Conservation (phyloP, 257 asterid genomes). For the Echium plantagineum region DNA sequence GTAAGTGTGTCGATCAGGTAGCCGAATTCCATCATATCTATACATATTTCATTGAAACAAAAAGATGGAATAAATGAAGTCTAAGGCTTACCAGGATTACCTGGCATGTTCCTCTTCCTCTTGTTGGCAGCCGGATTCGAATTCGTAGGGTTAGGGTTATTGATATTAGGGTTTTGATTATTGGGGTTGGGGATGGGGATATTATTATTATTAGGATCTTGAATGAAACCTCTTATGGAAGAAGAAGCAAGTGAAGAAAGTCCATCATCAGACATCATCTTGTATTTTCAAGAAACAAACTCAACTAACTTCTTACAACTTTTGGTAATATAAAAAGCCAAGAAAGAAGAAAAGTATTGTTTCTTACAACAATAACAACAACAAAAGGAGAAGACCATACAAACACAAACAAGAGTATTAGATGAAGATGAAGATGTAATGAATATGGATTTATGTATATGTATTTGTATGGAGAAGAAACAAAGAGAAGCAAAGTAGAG, state of each 20-base stretch:
- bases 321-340: neutral
- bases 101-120: constrained; percentile 77
- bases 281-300: neutral
- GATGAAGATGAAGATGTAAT: constrained; percentile 2
- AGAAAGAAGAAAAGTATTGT: neutral
- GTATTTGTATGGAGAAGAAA: neutral
- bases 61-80: neutral
- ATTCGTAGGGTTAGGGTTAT: constrained; percentile 27
- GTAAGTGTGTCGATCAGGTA: no score
- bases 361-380: neutral
- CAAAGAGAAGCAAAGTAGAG: neutral
- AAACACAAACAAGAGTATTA: constrained; percentile 6
- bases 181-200: constrained; percentile 4
- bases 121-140: constrained; percentile 32
- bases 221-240: constrained; percentile 48
- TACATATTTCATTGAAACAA: neutral
- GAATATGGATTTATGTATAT: neutral
- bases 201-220: constrained; percentile 40
- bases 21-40: no score
- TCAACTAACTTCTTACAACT: neutral
- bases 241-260: constrained; percentile 36
- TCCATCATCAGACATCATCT: constrained; percentile 66
- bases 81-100: constrained; percentile 48
- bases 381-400: neutral
- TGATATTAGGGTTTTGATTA: constrained; percentile 38